A percentile compares a stretch with the other conserved stretches of the same genome.
Evolutionary conservation across 2,329 filamentous ascomycete genomes (phyloP).

Genomic region (Aspergillus pseudoviridinutans): DNA sequence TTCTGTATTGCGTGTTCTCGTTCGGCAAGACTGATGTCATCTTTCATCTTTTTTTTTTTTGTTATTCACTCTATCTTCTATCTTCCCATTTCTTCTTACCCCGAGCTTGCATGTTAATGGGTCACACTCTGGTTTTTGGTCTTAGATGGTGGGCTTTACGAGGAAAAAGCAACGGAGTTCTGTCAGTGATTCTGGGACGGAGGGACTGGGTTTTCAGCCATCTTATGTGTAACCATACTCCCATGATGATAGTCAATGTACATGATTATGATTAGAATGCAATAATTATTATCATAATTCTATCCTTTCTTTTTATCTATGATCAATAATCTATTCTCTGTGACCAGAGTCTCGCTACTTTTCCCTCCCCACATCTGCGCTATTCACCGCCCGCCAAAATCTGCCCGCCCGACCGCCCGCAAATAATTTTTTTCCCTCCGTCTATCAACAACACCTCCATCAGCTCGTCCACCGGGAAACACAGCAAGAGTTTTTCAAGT

Average conservation of each 20-base stretch:
- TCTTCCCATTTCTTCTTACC: neutral
- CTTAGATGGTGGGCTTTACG: conserved; percentile 13
- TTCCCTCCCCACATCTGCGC: conserved; percentile 5
- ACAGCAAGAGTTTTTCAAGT: conserved; percentile 22
- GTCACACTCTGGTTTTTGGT: conserved; percentile 13
- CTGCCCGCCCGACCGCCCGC: conserved; percentile 14
- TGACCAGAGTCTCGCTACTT: conserved; percentile 4
- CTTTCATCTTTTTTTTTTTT: neutral
- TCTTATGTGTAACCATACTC: conserved; percentile 22
- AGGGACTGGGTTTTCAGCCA: conserved; percentile 13
- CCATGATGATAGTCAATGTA: conserved; percentile 20
- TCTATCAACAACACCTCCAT: conserved; percentile 20
- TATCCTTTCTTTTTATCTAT: neutral
- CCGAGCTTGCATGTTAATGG: conserved; percentile 14
- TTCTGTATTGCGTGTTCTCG: conserved; percentile 4
- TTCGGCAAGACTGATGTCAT: conserved; percentile 1
- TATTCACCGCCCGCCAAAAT: conserved; percentile 18
- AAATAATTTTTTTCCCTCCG: conserved; percentile 16
- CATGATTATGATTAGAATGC: conserved; percentile 9
- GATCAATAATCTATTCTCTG: neutral
- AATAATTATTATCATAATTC: neutral
- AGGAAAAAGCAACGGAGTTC: conserved; percentile 36
- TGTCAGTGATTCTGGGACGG: conserved; percentile 19
- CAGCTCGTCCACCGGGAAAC: conserved; percentile 18
- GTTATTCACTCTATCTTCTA: conserved; percentile 3